Percentiles rank a stretch among this genome's conserved stretches.
Evolutionary conservation across 2,329 filamentous ascomycete species (phyloP).

Genomic region (Xylariaceae sp.): DNA sequence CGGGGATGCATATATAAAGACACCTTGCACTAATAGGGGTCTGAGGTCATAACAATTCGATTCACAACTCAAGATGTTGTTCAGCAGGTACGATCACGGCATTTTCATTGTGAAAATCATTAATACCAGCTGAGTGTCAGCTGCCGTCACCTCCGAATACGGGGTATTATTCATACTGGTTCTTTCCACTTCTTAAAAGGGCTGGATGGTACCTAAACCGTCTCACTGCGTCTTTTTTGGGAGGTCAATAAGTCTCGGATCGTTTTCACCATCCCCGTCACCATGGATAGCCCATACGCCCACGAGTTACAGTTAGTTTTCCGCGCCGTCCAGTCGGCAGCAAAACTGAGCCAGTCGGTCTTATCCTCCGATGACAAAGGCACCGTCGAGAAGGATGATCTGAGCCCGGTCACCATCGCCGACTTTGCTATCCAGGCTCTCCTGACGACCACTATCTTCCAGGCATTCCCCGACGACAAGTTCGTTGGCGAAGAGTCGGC

Average conservation of each 20-base stretch:
- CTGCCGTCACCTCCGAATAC: not conserved
- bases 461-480: conserved; percentile 45
- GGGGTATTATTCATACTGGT: not conserved
- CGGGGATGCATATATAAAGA: no score
- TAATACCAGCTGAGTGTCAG: not conserved
- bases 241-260: not conserved
- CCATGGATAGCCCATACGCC: conserved; percentile 30
- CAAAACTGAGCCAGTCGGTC: conserved; percentile 46
- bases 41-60: no score
- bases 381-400: conserved; percentile 48
- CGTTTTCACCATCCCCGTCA: not conserved
- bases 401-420: conserved; percentile 54
- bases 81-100: no score
- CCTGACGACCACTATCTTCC: conserved; percentile 45
- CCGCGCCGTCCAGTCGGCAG: conserved; percentile 35
- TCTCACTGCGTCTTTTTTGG: not conserved
- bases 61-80: no score
- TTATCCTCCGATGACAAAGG: conserved; percentile 45
- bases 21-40: no score
- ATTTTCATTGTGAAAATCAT: not conserved
- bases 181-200: not conserved
- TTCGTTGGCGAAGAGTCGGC: conserved; percentile 55
- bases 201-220: not conserved
- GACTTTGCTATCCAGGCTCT: conserved; percentile 57
- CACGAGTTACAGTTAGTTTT: conserved; percentile 29